Evolutionary conservation across 2,329 filamentous ascomycete genomes (phyloP), one percentile per base, ranked within the genome.

Genomic region (Colletotrichum spinosum): DNA sequence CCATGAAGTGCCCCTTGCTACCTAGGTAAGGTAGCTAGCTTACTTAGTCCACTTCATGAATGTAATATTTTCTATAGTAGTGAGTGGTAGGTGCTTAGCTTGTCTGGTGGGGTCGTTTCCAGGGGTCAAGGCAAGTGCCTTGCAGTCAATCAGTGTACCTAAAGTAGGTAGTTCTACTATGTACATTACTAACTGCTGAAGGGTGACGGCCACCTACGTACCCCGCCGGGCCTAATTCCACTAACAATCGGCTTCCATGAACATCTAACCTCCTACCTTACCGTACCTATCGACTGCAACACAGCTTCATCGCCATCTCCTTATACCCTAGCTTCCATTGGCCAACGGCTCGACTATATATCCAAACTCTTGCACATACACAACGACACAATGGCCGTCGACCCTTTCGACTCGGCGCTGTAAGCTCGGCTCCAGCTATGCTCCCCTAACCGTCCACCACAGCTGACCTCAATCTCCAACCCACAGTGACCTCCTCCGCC

Each of bases 401-500:
- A 92, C 72, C 89, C 89, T 8, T 92, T 91, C 74, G 91, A 94
- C 78, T 92, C 90, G 75, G 91, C 91, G 61, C 88, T 93, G 91
- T 93, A 84, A 78, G 89, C 58, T 12, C 39, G 53, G 55, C 45
- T 44, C 49, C 60, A 60, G 57, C 60, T 42, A 35, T 55, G 51
- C 37, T 9, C 38, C 55, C 39, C 49, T 54, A 46, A 33, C 34
- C 48, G n/a, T 39, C 45, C 55, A 60, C 48, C 52, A 35, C 54
- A 57, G 54, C 52, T 63, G 49, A 66, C 48, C 35, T 38, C n/a
- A 56, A 15, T 7, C 8, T 38, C 25, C 25, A 37, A 17, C n/a
- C 50, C 63, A 53, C 78, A 98, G 96, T 75, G 96, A 99, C 84
- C 94, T 99, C 77, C 95, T 99, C 80, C 95, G 96, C 73, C 96